Conservation (phyloP, 768 basidiomycete species). For the Chalciporus chontae region DNA sequence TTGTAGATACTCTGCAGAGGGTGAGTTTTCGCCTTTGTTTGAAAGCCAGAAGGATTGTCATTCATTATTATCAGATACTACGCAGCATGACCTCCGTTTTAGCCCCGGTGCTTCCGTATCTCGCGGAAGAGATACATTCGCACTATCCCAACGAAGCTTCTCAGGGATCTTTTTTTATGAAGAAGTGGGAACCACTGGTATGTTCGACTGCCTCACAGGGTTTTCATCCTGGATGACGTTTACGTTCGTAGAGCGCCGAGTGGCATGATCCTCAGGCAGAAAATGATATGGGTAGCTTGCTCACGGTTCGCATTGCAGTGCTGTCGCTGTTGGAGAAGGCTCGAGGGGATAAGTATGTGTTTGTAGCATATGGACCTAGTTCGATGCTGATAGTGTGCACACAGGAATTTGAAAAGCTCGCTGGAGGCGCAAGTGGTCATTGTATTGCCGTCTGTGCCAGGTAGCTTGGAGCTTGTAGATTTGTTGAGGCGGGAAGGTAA, state of each 20-base stretch:
- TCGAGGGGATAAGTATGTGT: conserved; percentile 63
- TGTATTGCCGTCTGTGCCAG: conserved; percentile 41
- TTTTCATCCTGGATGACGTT: neutral
- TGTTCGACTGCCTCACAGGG: conserved; percentile 20
- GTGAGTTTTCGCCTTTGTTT: conserved; percentile 35
- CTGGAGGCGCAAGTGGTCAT: conserved; percentile 75
- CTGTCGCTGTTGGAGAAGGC: conserved; percentile 74
- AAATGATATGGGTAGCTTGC: conserved; percentile 58
- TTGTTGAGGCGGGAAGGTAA: conserved; percentile 44
- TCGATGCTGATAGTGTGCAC: conserved; percentile 2
- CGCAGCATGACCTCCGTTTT: conserved; percentile 64
- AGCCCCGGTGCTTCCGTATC: conserved; percentile 85
- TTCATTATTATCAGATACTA: conserved; percentile 46
- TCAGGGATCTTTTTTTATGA: conserved; percentile 61
- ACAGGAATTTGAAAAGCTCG: conserved; percentile 69
- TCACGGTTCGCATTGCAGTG: conserved; percentile 59
- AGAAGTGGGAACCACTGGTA: conserved; percentile 69
- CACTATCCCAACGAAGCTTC: conserved; percentile 16
- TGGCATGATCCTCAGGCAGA: conserved; percentile 63
- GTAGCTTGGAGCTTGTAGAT: conserved; percentile 31
- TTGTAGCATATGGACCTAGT: neutral
- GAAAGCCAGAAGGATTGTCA: neutral
- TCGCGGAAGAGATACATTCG: conserved; percentile 81
- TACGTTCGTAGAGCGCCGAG: conserved; percentile 40
- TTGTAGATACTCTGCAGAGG: conserved; percentile 69